These are phyloP conservation scores for Aspergillus tamarii DNA, from an alignment of 2,329 filamentous ascomycete species.

Conservation along the genomic window DNA sequence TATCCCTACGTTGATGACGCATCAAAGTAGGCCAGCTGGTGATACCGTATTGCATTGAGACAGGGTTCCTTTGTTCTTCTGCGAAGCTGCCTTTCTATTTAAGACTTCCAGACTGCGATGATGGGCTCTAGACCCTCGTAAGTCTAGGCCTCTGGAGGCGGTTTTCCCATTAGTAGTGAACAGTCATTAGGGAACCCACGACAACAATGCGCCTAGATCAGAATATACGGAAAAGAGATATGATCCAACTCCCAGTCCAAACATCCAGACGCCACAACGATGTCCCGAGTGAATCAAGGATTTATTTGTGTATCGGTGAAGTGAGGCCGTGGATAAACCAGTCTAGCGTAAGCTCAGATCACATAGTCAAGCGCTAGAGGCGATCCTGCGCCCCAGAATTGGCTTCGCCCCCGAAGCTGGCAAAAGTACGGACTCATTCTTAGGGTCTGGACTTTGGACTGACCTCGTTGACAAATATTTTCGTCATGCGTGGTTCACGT, in stretches of 20 bases:
- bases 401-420: not conserved
- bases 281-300: not conserved
- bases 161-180: not conserved
- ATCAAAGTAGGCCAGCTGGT: not conserved
- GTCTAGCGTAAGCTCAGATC: constrained; percentile 18
- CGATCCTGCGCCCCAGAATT: constrained; percentile 12
- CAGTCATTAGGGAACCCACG: too few relatives aligned
- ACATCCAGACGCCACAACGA: not conserved
- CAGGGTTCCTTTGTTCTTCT: not conserved
- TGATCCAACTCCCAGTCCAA: not conserved
- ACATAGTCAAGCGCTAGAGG: constrained; percentile 4
- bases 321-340: constrained; percentile 17
- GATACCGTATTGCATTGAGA: not conserved
- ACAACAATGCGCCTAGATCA: not conserved
- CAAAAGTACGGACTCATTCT: constrained; percentile 13
- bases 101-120: not conserved
- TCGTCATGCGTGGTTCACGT: not conserved
- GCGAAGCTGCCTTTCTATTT: not conserved
- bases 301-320: constrained; percentile 8
- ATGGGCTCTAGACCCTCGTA: not conserved
- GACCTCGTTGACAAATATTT: not conserved
- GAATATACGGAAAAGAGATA: not conserved
- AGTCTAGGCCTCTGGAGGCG: not conserved
- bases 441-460: not conserved
- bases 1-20: constrained; percentile 1